Conservation (phyloP, 805 yeast species). For the Teunomyces barrocoloradensis region DNA sequence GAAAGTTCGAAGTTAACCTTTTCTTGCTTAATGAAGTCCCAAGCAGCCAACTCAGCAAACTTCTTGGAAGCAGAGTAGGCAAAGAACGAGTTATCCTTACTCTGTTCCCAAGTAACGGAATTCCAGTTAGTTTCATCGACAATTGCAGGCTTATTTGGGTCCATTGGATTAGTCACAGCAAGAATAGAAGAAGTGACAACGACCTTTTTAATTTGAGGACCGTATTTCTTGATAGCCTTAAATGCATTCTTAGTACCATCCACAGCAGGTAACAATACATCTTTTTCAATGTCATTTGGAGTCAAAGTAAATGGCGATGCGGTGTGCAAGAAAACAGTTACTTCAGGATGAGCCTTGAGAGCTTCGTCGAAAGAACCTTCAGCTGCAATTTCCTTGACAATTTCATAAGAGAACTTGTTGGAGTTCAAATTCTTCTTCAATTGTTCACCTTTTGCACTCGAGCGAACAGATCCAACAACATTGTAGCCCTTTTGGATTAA, state of each 20-base stretch:
- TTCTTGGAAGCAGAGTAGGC: constrained; percentile 61
- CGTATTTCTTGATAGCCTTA: constrained; percentile 14
- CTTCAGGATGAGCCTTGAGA: constrained; percentile 38
- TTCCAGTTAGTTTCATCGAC: constrained; percentile 53
- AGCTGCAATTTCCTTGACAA: constrained; percentile 28
- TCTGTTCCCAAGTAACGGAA: constrained; percentile 49
- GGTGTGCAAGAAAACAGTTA: constrained; percentile 45
- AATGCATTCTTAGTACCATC: constrained; percentile 27
- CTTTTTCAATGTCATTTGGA: constrained; percentile 16
- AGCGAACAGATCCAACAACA: constrained; percentile 54
- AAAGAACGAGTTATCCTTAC: constrained; percentile 32
- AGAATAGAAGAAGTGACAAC: constrained; percentile 24
- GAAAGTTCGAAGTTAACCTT: constrained; percentile 14
- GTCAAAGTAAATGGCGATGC: constrained; percentile 42
- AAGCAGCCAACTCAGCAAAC: constrained; percentile 59
- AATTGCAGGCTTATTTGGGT: constrained; percentile 26
- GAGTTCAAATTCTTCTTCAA: constrained; percentile 8
- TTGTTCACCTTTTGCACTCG: constrained; percentile 21
- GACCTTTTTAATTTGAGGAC: constrained; percentile 15
- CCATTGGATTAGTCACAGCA: constrained; percentile 20
- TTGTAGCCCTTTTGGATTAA: constrained; percentile 39
- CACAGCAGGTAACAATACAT: constrained; percentile 25
- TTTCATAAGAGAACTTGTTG: constrained; percentile 22
- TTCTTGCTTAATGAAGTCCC: constrained; percentile 44
- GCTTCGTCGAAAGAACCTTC: constrained; percentile 47